Conservation (phyloP, 1,284 basidiomycete genomes). For the Puccinia horiana region DNA sequence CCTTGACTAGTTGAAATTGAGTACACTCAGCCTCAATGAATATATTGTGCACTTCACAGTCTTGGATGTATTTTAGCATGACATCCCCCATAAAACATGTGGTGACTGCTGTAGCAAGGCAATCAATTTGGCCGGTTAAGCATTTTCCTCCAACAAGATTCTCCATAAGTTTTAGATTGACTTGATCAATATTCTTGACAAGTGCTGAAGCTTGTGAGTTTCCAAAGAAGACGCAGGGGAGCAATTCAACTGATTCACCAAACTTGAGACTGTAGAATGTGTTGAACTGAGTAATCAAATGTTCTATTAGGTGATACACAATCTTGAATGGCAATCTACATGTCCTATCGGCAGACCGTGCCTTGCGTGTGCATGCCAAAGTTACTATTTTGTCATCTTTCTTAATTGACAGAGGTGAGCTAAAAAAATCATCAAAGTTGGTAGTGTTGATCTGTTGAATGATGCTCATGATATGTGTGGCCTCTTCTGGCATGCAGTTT, state of each 20-base stretch:
- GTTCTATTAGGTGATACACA: not conserved
- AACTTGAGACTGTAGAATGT: not conserved
- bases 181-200: not conserved
- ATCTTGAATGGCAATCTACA: not conserved
- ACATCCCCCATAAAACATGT: too few relatives aligned
- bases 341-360: not conserved
- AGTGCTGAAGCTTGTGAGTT: not conserved
- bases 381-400: not conserved
- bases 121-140: too few relatives aligned
- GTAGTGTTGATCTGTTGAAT: not conserved
- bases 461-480: not conserved
- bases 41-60: too few relatives aligned
- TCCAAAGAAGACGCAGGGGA: not conserved
- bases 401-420: not conserved
- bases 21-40: too few relatives aligned
- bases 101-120: too few relatives aligned
- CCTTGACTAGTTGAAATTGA: too few relatives aligned
- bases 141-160: too few relatives aligned
- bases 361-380: not conserved
- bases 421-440: not conserved
- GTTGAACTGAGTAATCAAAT: not conserved
- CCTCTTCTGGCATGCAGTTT: not conserved
- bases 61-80: too few relatives aligned
- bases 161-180: too few relatives aligned
- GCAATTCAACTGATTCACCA: not conserved